Base-by-base conservation (phyloP, 1,284 basidiomycete species). In the Baeospora myosura region DNA sequence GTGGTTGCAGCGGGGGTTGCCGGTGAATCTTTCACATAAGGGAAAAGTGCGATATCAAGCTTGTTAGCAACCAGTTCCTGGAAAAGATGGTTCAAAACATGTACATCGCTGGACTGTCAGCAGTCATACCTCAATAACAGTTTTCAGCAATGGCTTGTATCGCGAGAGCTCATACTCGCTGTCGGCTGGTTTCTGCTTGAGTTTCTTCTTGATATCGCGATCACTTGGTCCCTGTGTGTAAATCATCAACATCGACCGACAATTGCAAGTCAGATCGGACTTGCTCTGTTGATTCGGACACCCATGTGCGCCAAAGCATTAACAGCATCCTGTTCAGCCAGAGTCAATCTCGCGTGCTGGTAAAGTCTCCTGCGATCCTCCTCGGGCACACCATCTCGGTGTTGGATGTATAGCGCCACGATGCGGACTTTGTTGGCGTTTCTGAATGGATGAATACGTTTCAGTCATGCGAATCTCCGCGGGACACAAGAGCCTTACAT, bases 151-250 rank as follows among this genome's bases (percentile, higher is more conserved):
- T 3, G 96, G 96, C 57, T 90, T 94, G 65, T 83, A 98, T 39
- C 96, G 76, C 23, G 94, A 98, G 30, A 98, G 76, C 49, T 98
- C 95, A 56, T 97, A 98, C 54, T 95, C 91, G 46, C 96, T 91
- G 21, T 92, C 90, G 18, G 58, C 71, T 24, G 67, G 60, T 58
- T 84, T 91, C 55, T 88, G 84, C 65, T 89, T 95, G 43, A 88
- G 70, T 50, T 79, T 85, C 64, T 81, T 84, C 63, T 80, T 86
- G 26, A 66, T 78, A 56, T 91, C 88, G 43, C 78, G 77, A 55
- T 91, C 88, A 5, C 69, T 69, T 3, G 82, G 70, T 7, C 71
- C 72, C 83, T 89, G 49, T 5, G 25, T 28, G 3, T 44, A 14
- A 41, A 16, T 29, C 5, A 10, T n/a, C 21, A 28, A 30, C 34